Base-by-base conservation (phyloP, 257 asterid species). In the Capsicum baccatum region DNA sequence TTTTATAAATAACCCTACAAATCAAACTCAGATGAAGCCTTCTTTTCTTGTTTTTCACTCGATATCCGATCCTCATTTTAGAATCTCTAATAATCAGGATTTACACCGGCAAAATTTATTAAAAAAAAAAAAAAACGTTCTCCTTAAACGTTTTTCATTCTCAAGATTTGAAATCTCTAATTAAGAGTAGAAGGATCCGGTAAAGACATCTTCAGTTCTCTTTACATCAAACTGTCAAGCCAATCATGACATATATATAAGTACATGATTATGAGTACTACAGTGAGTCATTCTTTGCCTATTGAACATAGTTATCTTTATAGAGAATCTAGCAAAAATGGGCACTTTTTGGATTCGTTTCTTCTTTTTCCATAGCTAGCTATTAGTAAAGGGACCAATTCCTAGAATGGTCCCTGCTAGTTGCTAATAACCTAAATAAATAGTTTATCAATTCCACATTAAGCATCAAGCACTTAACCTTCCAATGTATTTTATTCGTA, bases 381-480 rank as follows among this genome's bases (percentile, higher is more conserved):
- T 26, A 26, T 26, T 54, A 4, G 2, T 8, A 3, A 55, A 60
- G 13, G 13, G 66, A 59, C 66, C 67, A 60, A n/a, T 8, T 37
- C 54, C 52, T 16, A 39, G 79, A 69, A 69, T 69, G 79, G 55
- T 69, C 55, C 55, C 79, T 69, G 50, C 19, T 67, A 67, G 21
- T 14, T 67, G 50, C 74, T 67, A 67, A 35, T 67, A 69, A 16
- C 42, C 33, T 16, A 39, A 68, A 26, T 26, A 26, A 26, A 15
- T 69, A 39, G 4, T 69, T 69, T 69, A 69, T 69, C 79, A 69
- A 39, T 12, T 69, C 55, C 33, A 69, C 55, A 3, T 16, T 7
- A 39, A n/a, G 55, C 33, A 69, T 42, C 15, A 4, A 69, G 26
- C 33, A 39, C 8, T 39, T 39, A 39, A 69, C 21, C 15, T 7